A percentile compares a stretch with the other conserved stretches of the same genome.
phyloP scores from a whole-genome alignment of 2,329 filamentous ascomycete genomes.

The Aspergillus brasiliensis region DNA sequence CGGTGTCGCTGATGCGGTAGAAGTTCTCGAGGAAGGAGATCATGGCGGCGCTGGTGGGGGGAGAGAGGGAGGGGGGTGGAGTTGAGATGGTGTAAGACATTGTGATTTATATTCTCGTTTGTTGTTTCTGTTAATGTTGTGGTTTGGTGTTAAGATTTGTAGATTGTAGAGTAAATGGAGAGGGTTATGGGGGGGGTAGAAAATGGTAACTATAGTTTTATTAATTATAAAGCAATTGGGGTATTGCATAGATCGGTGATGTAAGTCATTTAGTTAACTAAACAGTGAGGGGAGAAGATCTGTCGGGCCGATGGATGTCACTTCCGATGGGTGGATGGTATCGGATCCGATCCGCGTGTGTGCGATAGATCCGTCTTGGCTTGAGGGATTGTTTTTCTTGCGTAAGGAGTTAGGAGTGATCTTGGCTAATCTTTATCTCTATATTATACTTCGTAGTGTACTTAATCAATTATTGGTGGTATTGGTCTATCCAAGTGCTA shows the following conservation, averaged over 20 bases:
- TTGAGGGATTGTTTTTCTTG: too few species aligned
- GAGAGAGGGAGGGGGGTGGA: conserved; percentile 25
- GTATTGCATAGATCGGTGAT: conserved; percentile 4
- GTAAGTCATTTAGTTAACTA: neutral
- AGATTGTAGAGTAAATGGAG: neutral
- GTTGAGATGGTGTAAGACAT: conserved; percentile 39
- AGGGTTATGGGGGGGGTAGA: neutral
- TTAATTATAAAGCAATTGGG: neutral
- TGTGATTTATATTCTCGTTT: conserved; percentile 8
- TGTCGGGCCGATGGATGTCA: too few species aligned
- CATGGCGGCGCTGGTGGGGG: conserved; percentile 27
- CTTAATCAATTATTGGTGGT: neutral
- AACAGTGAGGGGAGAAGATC: too few species aligned
- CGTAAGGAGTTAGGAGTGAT: too few species aligned
- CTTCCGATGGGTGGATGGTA: conserved; percentile 12
- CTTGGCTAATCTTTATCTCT: neutral
- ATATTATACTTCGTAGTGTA: too few species aligned
- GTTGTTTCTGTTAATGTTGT: neutral
- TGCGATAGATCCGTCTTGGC: too few species aligned
- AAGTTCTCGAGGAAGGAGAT: conserved; percentile 39
- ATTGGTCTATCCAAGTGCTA: neutral
- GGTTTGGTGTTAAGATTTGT: neutral
- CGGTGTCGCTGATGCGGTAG: conserved; percentile 40
- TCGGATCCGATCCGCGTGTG: conserved; percentile 7
- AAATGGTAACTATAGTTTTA: neutral